Evolutionary conservation across 495 filamentous ascomycete species (phyloP).

Genomic region (Annulohypoxylon moriforme): DNA sequence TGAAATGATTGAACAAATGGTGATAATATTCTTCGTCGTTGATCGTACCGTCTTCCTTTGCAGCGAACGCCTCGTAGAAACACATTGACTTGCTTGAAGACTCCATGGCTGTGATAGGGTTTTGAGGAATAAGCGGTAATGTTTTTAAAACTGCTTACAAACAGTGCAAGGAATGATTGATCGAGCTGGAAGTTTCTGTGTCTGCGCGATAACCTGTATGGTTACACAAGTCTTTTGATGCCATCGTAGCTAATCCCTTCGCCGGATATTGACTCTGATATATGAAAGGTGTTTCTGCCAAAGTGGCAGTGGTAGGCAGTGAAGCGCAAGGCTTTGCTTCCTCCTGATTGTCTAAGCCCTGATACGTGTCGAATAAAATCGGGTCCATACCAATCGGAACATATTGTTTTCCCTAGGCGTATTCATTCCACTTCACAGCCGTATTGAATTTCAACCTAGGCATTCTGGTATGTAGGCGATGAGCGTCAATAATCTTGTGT

Average conservation of each 20-base stretch:
- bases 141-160: no score
- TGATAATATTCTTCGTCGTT: constrained; percentile 22
- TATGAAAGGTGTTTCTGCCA: not conserved
- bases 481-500: no score
- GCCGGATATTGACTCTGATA: not conserved
- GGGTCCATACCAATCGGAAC: not conserved
- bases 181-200: not conserved
- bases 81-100: constrained; percentile 32
- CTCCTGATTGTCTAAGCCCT: not conserved
- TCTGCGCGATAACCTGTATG: no score
- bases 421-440: not conserved
- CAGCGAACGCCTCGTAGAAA: constrained; percentile 2
- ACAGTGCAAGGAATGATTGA: not conserved
- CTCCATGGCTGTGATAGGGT: not conserved
- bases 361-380: not conserved
- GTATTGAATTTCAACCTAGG: not conserved
- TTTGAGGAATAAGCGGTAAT: no score
- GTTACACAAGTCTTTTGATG: no score
- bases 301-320: not conserved
- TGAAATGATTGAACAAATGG: constrained; percentile 15
- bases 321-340: not conserved
- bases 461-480: not conserved
- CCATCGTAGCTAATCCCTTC: not conserved
- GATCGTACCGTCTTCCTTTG: constrained; percentile 1
- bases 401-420: not conserved